Base-by-base conservation (phyloP, 441 rosid genomes). In the Pelargonium fulgidum region DNA sequence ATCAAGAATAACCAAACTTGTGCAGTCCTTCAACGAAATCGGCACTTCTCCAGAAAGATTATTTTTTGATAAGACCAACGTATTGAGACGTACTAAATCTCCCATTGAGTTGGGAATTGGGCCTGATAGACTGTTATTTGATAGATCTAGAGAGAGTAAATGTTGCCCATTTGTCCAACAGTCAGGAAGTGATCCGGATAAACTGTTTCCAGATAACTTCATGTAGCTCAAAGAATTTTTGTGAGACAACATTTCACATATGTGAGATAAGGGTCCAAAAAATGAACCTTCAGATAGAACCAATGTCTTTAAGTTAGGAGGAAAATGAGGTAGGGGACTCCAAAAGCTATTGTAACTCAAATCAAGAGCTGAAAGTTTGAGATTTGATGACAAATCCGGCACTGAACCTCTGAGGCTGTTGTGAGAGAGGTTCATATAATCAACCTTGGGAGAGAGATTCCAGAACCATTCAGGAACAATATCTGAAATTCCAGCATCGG, bases 1-100 rank as follows among this genome's bases (percentile, higher is more conserved):
- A 14, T 50, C 58, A 4, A 50, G 58, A 50, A n/a, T 0, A 13
- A 50, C 7, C 58, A 50, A 50, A 16, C 7, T n/a, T 1, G 56
- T 16, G 39, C 68, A 66, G 24, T 19, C 3, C n/a, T 45, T 66
- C 19, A 66, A 22, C 11, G 68, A 66, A 8, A 33, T 17, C 20
- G 73, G 73, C 19, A 70, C 50, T 9, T 19, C 29, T 12, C 73
- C 68, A 1, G 62, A 42, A 4, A 70, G 7, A n/a, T 64, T 17
- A 61, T 66, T 66, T 1, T 50, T 36, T 7, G 9, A 26, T 39
- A 66, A 62, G 50, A 14, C 2, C 14, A 66, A 12, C 0, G 26
- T 26, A 0, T 5, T 0, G 6, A 72, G 56, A 20, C 0, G 26
- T 0, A 20, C 2, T 0, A 10, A 4, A 10, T n/a, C 4, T 13